Conservation (phyloP, 2,329 filamentous ascomycete genomes). For the Neonectria magnoliae region DNA sequence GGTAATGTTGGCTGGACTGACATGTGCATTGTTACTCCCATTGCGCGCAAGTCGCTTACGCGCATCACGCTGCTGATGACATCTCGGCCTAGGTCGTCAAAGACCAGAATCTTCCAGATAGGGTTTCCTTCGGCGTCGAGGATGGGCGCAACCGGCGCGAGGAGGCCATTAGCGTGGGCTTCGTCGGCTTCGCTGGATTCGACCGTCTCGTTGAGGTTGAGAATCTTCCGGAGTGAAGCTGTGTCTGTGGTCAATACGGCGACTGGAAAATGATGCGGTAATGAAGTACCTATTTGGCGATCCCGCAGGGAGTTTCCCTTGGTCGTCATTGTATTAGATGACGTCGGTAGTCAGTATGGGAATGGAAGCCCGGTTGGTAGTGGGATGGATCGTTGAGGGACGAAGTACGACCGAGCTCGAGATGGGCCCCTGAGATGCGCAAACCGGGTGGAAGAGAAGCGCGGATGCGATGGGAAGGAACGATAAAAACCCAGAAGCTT, state of each 20-base stretch:
- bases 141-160: slow-evolving; percentile 79
- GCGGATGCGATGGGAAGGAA: not conserved
- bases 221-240: slow-evolving; percentile 94
- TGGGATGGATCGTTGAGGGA: slow-evolving; percentile 38
- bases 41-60: slow-evolving; percentile 89
- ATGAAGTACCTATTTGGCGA: slow-evolving; percentile 58
- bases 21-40: slow-evolving; percentile 98
- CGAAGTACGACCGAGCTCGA: slow-evolving; percentile 16
- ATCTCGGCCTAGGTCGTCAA: slow-evolving; percentile 90
- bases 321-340: slow-evolving; percentile 54
- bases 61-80: slow-evolving; percentile 96
- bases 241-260: slow-evolving; percentile 20
- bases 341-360: slow-evolving; percentile 30
- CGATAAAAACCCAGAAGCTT: slow-evolving; percentile 5
- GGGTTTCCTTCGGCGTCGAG: slow-evolving; percentile 88
- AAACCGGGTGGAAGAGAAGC: not conserved
- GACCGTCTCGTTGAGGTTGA: slow-evolving; percentile 88
- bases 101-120: slow-evolving; percentile 97
- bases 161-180: slow-evolving; percentile 68
- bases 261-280: not conserved
- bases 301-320: slow-evolving; percentile 60
- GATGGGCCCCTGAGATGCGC: not conserved
- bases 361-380: slow-evolving; percentile 25
- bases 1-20: slow-evolving; percentile 52
- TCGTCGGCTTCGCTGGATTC: slow-evolving; percentile 70